A percentile compares a stretch with the other conserved stretches of the same genome.
Evolutionary conservation across 257 asterid species (phyloP).

Genomic region (Lavandula angustifolia): DNA sequence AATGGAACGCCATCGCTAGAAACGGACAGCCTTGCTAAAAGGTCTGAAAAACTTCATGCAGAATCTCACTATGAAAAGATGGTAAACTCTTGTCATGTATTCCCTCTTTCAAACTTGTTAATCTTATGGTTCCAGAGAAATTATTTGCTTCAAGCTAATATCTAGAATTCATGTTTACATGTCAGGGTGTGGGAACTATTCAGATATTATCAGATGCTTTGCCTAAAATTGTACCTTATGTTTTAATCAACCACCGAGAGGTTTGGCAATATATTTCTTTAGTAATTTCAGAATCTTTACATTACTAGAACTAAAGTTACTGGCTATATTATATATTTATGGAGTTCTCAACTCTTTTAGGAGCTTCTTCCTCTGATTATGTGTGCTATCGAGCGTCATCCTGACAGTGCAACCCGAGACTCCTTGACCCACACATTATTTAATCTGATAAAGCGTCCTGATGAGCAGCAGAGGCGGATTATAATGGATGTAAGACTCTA

Average conservation of each 20-base stretch:
- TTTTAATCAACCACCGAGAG: conserved; percentile 94
- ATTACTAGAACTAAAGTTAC: conserved; percentile 28
- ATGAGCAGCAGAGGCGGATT: conserved; percentile 92
- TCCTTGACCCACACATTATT: conserved; percentile 97
- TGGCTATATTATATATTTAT: conserved; percentile 13
- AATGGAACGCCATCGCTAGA: conserved; percentile 44
- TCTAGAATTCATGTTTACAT: conserved; percentile 25
- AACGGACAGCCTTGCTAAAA: conserved; percentile 39
- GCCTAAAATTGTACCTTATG: conserved; percentile 91
- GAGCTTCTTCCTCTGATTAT: conserved; percentile 98
- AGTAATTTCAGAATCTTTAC: conserved; percentile 23
- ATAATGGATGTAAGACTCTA: conserved; percentile 90
- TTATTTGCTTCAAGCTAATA: conserved; percentile 28
- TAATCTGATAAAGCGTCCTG: conserved; percentile 98
- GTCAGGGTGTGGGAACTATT: conserved; percentile 84
- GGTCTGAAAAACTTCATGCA: conserved; percentile 49
- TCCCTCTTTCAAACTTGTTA: conserved; percentile 29
- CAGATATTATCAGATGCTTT: conserved; percentile 91
- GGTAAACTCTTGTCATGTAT: conserved; percentile 40
- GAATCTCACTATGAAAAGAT: conserved; percentile 61
- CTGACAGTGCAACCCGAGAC: conserved; percentile 80
- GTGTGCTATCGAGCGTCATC: conserved; percentile 99
- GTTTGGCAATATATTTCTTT: conserved; percentile 44
- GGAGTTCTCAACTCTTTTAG: conserved; percentile 43
- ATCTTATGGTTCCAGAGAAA: conserved; percentile 19